Evolutionary conservation across 1,284 basidiomycete genomes (phyloP).

Genomic region (Porogramme epimiltina): DNA sequence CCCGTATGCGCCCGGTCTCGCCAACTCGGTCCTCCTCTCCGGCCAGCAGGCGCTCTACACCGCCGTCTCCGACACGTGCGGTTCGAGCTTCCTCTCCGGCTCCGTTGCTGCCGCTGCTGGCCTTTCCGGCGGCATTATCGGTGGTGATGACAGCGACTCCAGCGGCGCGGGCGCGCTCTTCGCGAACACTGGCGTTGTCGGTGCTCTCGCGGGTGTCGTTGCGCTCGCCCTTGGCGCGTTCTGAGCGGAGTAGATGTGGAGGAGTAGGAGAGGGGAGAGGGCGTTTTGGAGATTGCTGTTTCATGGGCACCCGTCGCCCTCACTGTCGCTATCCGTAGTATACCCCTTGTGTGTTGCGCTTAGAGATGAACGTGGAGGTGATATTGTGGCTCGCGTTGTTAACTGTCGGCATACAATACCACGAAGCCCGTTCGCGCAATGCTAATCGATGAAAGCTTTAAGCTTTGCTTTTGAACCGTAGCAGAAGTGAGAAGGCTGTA

Average conservation of each 20-base stretch:
- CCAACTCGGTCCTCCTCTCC: constrained; percentile 62
- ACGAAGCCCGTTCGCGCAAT: background rate
- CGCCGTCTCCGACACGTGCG: constrained; percentile 59
- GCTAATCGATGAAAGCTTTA: background rate
- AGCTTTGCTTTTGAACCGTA: background rate
- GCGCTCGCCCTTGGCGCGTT: constrained; percentile 22
- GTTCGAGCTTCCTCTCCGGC: constrained; percentile 61
- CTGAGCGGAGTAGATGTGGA: constrained; percentile 1
- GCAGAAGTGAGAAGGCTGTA: background rate
- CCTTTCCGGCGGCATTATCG: constrained; percentile 40
- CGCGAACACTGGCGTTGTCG: constrained; percentile 21
- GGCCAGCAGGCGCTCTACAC: constrained; percentile 70
- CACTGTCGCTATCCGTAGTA: constrained; percentile 21
- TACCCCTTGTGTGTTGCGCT: constrained; percentile 22
- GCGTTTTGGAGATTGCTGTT: constrained; percentile 17
- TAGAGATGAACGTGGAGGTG: constrained; percentile 3
- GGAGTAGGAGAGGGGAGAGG: no score
- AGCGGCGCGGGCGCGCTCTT: constrained; percentile 30
- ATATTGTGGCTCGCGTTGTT: background rate
- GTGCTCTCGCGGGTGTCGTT: constrained; percentile 25
- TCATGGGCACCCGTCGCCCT: constrained; percentile 9
- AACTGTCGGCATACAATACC: background rate
- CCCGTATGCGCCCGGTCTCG: constrained; percentile 77
- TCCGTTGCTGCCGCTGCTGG: constrained; percentile 71
- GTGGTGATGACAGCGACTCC: constrained; percentile 10